Base-by-base conservation (phyloP, 2,329 filamentous ascomycete species). In the Paracamarosporium sp. region DNA sequence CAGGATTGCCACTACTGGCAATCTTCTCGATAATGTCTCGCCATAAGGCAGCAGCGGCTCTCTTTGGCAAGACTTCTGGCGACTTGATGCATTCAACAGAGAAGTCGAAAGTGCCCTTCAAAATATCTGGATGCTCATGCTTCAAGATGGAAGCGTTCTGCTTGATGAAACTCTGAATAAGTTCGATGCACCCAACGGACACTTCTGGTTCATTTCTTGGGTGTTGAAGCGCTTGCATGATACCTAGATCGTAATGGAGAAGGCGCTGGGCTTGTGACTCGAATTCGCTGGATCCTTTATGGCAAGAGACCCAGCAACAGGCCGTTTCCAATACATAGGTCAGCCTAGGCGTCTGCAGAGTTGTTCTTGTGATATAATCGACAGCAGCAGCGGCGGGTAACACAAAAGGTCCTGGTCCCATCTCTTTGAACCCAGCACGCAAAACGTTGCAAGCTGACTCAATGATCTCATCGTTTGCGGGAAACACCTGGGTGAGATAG, bases 41-140 rank as follows among this genome's bases (percentile, higher is more conserved):
- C 90, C 92, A 95, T 60, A 96, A 91, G 27, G 90, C 86, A 8
- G 88, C 86, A 1, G 91, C 86, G 2, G 90, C 86, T 28, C 85
- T 85, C 76, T 95, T 96, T 0, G 91, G 90, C 9, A 96, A 79
- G 0, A 90, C 87, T 57, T 95, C 91, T 28, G 83, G 86, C 12
- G 88, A 89, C 41, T 88, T 84, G 6, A 96, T 78, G 7, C 91
- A 87, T 65, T 86, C 84, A 12, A 95, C 79, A 0, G 88, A 85
- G 67, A 94, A 93, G 52, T 88, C 78, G 67, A 96, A 90, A 59
- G 92, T 84, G 64, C 83, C 86, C 57, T 90, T 86, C 1, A 90
- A 80, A 11, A 83, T 80, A 1, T 84, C 81, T 11, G 82, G 73
- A 4, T 86, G 81, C 50, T 88, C 83, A 8, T 86, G 76, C 5